Percentiles rank a stretch among this genome's conserved stretches.
These are phyloP conservation scores for Drechslerella dactyloides DNA, from an alignment of 2,329 filamentous ascomycete species.

Conservation along the genomic window DNA sequence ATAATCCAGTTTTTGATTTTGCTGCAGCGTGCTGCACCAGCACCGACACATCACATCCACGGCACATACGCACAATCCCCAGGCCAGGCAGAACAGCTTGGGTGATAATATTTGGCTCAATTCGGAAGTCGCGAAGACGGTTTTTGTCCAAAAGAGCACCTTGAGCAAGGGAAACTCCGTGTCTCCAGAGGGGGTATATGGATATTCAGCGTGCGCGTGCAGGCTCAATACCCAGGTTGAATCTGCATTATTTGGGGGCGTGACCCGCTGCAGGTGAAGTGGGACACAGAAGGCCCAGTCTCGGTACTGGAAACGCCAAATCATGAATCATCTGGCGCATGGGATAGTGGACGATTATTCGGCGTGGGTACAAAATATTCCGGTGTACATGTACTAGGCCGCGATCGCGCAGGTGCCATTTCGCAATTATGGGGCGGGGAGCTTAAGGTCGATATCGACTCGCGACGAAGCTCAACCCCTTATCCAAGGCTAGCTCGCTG, in stretches of 20 bases:
- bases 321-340: slow-evolving; percentile 15
- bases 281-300: slow-evolving; percentile 28
- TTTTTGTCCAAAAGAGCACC: not conserved
- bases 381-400: slow-evolving; percentile 20
- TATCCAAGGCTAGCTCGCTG: slow-evolving; percentile 17
- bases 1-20: slow-evolving; percentile 10
- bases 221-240: slow-evolving; percentile 13
- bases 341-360: slow-evolving; percentile 19
- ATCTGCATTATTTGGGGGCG: slow-evolving; percentile 26
- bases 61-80: slow-evolving; percentile 33
- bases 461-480: slow-evolving; percentile 18
- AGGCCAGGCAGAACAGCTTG: slow-evolving; percentile 6
- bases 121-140: slow-evolving; percentile 32
- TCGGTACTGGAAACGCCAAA: slow-evolving; percentile 19
- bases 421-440: slow-evolving; percentile 29
- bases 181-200: slow-evolving; percentile 26
- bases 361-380: slow-evolving; percentile 43
- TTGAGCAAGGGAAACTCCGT: slow-evolving; percentile 19
- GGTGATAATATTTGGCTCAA: slow-evolving; percentile 16
- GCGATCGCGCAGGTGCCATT: slow-evolving; percentile 28
- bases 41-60: slow-evolving; percentile 34
- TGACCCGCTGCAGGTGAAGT: slow-evolving; percentile 44
- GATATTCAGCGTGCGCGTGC: slow-evolving; percentile 2
- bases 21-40: slow-evolving; percentile 13
- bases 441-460: too few species aligned